Evolutionary conservation across 2,329 filamentous ascomycete genomes (phyloP).

Genomic region (Neospermospora avenae): DNA sequence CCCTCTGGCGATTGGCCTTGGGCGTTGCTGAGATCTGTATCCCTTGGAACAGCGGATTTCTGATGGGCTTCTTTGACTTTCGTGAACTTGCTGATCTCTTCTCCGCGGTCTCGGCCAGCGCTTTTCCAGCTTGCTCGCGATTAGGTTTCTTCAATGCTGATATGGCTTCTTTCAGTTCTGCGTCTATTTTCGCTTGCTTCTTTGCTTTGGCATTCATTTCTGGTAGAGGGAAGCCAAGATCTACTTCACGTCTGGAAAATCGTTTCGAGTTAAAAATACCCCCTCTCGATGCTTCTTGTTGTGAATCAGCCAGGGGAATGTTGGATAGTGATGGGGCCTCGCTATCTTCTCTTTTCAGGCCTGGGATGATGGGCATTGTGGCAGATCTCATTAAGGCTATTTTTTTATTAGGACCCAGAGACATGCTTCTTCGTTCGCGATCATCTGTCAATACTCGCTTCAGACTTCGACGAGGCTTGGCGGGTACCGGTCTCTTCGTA

Average conservation of each 20-base stretch:
- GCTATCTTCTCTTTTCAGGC: slow-evolving; percentile 66
- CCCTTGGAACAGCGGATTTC: slow-evolving; percentile 35
- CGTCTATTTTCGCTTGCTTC: slow-evolving; percentile 65
- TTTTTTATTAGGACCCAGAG: slow-evolving; percentile 53
- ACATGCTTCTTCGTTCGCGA: slow-evolving; percentile 50
- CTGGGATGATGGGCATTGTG: slow-evolving; percentile 57
- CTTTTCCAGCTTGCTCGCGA: slow-evolving; percentile 63
- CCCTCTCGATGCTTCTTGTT: slow-evolving; percentile 37
- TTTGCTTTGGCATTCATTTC: slow-evolving; percentile 55
- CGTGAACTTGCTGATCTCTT: slow-evolving; percentile 46
- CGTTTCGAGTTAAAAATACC: slow-evolving; percentile 40
- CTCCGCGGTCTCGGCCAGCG: slow-evolving; percentile 65
- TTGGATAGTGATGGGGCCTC: slow-evolving; percentile 53
- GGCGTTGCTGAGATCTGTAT: slow-evolving; percentile 37
- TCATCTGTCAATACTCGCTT: slow-evolving; percentile 62
- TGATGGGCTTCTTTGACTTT: slow-evolving; percentile 52
- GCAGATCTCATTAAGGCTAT: slow-evolving; percentile 66
- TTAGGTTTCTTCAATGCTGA: slow-evolving; percentile 72
- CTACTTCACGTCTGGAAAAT: slow-evolving; percentile 50
- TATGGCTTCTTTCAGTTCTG: slow-evolving; percentile 72
- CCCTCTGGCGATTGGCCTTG: slow-evolving; percentile 30
- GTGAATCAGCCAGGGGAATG: slow-evolving; percentile 44
- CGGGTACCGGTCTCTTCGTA: slow-evolving; percentile 45
- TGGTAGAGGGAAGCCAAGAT: slow-evolving; percentile 50
- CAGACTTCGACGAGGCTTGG: slow-evolving; percentile 49